A percentile compares a stretch with the other conserved stretches of the same genome.
phyloP scores from a whole-genome alignment of 2,329 filamentous ascomycete species.

The Beauveria sp. region DNA sequence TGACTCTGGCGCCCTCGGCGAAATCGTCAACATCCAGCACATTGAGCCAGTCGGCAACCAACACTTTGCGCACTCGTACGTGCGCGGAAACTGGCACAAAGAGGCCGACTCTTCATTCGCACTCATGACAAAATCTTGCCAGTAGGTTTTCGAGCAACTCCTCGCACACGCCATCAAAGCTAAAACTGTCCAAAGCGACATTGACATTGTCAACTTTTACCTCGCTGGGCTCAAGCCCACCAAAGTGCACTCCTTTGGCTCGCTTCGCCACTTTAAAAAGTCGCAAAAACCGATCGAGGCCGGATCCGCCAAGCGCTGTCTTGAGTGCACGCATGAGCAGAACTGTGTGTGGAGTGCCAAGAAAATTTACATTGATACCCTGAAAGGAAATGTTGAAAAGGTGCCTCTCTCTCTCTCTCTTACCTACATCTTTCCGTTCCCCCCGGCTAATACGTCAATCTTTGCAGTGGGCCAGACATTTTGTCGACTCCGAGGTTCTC shows the following conservation, averaged over 20 bases:
- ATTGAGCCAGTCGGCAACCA: conserved; percentile 15
- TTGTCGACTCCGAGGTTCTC: conserved; percentile 13
- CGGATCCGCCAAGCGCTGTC: conserved; percentile 10
- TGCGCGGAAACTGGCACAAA: conserved; percentile 15
- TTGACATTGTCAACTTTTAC: conserved; percentile 15
- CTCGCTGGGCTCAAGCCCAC: conserved; percentile 11
- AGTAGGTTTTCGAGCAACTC: neutral
- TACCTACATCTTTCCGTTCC: neutral
- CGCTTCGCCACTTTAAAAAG: conserved; percentile 14
- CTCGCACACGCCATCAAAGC: neutral
- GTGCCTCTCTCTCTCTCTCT: neutral
- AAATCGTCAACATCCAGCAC: conserved; percentile 16
- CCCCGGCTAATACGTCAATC: neutral
- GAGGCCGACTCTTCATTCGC: conserved; percentile 13
- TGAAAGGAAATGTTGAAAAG: conserved; percentile 12
- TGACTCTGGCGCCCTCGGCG: conserved; percentile 14
- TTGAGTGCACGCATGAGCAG: conserved; percentile 12
- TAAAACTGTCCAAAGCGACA: conserved; percentile 8
- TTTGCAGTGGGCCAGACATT: conserved; percentile 14
- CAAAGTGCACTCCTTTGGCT: conserved; percentile 15
- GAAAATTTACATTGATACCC: conserved; percentile 15
- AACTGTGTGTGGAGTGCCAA: conserved; percentile 15
- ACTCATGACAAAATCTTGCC: conserved; percentile 15
- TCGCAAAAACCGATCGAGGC: conserved; percentile 12
- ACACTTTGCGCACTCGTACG: conserved; percentile 15